A percentile compares a stretch with the other conserved stretches of the same genome.
Conservation (phyloP, 305 asterid species). For the Euphrasia arctica region DNA sequence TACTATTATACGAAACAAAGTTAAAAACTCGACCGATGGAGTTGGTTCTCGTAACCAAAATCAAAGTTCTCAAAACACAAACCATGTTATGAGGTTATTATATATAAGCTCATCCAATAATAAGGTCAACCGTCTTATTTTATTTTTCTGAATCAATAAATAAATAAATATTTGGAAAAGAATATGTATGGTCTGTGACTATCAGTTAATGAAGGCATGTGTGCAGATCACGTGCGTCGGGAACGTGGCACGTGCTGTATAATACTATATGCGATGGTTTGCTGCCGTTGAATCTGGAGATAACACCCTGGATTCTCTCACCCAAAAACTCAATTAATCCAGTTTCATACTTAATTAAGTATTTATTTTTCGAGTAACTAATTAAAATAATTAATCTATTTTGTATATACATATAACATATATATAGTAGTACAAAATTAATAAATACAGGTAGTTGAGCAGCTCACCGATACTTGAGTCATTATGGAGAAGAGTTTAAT, state of each 20-base stretch:
- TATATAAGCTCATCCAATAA: background rate
- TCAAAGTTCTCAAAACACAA: background rate
- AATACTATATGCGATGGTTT: slow-evolving; percentile 3
- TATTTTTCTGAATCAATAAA: background rate
- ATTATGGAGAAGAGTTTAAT: background rate
- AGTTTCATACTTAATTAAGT: too few species aligned
- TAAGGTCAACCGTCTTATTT: background rate
- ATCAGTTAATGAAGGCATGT: slow-evolving; percentile 15
- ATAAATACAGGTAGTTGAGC: slow-evolving; percentile 7
- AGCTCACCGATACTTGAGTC: background rate
- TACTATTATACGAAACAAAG: too few species aligned
- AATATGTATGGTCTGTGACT: background rate
- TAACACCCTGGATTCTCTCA: background rate
- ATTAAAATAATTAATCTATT: too few species aligned
- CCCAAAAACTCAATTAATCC: background rate
- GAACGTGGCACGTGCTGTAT: slow-evolving; percentile 25
- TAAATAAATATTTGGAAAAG: background rate
- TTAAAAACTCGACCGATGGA: too few species aligned
- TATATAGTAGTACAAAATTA: background rate
- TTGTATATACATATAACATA: too few species aligned
- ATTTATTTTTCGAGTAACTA: too few species aligned
- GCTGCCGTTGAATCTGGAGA: slow-evolving; percentile 29
- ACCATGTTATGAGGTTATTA: background rate
- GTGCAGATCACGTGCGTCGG: slow-evolving; percentile 27
- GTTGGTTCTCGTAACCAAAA: too few species aligned